These are phyloP conservation scores for Phaeotremella fagi DNA, from an alignment of 768 basidiomycete species.

Conservation along the genomic window DNA sequence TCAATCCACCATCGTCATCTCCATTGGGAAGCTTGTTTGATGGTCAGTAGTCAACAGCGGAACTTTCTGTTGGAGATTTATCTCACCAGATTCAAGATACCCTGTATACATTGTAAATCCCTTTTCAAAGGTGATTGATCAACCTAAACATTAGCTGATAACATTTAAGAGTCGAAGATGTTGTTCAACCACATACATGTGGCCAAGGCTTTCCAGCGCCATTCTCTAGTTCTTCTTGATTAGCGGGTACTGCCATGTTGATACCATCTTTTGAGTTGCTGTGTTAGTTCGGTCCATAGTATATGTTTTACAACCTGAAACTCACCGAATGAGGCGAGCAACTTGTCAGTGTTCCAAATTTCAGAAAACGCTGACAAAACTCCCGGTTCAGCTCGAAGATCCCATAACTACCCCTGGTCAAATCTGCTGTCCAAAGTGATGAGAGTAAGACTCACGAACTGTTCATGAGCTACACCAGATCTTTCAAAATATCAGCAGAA, in stretches of 20 bases:
- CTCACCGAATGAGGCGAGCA: slow-evolving; percentile 36
- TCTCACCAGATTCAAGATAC: slow-evolving; percentile 17
- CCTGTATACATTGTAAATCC: slow-evolving; percentile 9
- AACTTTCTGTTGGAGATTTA: not conserved
- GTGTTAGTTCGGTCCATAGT: not conserved
- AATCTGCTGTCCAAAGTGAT: not conserved
- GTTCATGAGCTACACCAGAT: slow-evolving; percentile 21
- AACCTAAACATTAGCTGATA: slow-evolving; percentile 11
- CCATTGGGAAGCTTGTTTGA: slow-evolving; percentile 23
- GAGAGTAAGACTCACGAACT: slow-evolving; percentile 17
- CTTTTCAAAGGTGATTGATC: slow-evolving; percentile 20
- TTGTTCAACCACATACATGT: slow-evolving; percentile 10
- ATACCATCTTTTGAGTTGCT: slow-evolving; percentile 11
- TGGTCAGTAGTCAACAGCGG: not conserved
- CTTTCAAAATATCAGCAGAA: not conserved
- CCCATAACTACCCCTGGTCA: slow-evolving; percentile 26
- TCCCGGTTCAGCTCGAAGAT: slow-evolving; percentile 32
- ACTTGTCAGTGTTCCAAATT: slow-evolving; percentile 40
- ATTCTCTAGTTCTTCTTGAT: slow-evolving; percentile 14
- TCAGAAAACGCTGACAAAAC: slow-evolving; percentile 36
- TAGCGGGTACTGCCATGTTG: slow-evolving; percentile 28
- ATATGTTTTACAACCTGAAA: not conserved
- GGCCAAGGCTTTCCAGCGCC: slow-evolving; percentile 29
- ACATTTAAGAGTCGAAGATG: not conserved
- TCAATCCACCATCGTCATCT: slow-evolving; percentile 39